Evolutionary conservation across 495 filamentous ascomycete genomes (phyloP), one percentile per base, ranked within the genome.

Genomic region (Talaromyces liani): DNA sequence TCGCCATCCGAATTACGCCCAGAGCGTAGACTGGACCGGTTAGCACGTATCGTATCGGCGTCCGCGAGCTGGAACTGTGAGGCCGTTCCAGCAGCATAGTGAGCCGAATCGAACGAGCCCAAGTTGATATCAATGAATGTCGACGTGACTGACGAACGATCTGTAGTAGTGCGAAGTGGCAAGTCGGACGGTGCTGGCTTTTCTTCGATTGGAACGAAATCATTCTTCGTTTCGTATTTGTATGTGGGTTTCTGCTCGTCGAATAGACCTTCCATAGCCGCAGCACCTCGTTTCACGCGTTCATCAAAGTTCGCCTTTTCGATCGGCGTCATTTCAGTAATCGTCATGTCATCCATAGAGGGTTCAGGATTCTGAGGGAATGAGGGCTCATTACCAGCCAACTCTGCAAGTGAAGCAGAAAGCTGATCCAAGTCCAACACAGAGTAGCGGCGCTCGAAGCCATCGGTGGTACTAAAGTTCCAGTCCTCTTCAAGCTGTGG

Each of bases 391-490:
- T 74, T 58, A 22, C 72, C 66, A 58, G 76, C 72, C 60, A 79
- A 69, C 55, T 77, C 70, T 20, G 77, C 77, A 22, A 80, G 57
- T 6, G 73, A 76, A 10, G 74, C 74, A 25, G 78, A 79, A 12
- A 82, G 66, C 65, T 80, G 69, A 60, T 80, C 76, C 14, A 81
- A 66, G 58, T 81, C 77, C 47, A 80, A 75, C 36, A 79, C 77
- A 3, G 78, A 79, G 51, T 80, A 80, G 41, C 78, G 68, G 63
- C 86, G 81, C 68, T 95, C 88, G 70, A 96, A 96, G 9, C 86
- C 89, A 62, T 90, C 87, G 0, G 91, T 94, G 0, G 89, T 92
- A 69, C 89, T 92, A 69, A 97, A 97, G 67, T 93, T 96, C 91
- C 94, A 97, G 66, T 93, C 89, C 64, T 92, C 88, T 2, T 74